Conservation (phyloP, 2,329 filamentous ascomycete genomes). For the Colletotrichum brevisporum region DNA sequence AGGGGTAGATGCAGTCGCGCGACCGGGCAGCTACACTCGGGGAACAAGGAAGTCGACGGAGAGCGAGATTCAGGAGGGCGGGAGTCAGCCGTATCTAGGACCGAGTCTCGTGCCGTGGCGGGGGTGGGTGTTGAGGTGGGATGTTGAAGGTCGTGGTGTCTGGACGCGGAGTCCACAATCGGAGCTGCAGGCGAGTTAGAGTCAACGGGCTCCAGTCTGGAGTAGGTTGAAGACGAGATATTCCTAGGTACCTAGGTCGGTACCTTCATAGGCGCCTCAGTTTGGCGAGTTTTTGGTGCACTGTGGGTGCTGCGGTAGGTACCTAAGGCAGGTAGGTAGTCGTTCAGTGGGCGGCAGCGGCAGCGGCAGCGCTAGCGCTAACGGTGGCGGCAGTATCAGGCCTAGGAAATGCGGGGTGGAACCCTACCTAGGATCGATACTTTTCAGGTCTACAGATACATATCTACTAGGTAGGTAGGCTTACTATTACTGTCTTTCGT, state of each 20-base stretch:
- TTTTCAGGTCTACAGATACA: too few species aligned
- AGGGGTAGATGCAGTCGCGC: conserved; percentile 35
- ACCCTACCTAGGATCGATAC: too few species aligned
- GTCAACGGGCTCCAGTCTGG: neutral
- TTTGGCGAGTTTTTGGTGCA: too few species aligned
- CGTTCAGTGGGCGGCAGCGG: too few species aligned
- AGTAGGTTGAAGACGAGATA: conserved; percentile 25
- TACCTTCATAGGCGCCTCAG: too few species aligned
- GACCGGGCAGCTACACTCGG: conserved; percentile 12
- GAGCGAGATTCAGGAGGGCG: conserved; percentile 1
- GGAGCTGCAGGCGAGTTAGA: conserved; percentile 31
- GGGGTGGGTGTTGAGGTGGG: conserved; percentile 21
- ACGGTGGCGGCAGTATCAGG: too few species aligned
- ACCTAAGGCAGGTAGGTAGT: too few species aligned
- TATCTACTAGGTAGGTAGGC: too few species aligned
- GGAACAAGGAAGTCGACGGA: neutral
- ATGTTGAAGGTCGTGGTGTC: conserved; percentile 11
- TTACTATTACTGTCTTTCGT: too few species aligned
- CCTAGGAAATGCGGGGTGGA: too few species aligned
- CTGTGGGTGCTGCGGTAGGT: too few species aligned
- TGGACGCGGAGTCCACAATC: conserved; percentile 35
- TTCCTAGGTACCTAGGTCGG: conserved; percentile 8
- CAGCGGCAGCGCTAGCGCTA: too few species aligned
- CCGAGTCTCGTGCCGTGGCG: conserved; percentile 38
- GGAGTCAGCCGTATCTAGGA: conserved; percentile 34